Conservation (phyloP, 2,329 filamentous ascomycete genomes). For the Pyrenophora seminiperda region DNA sequence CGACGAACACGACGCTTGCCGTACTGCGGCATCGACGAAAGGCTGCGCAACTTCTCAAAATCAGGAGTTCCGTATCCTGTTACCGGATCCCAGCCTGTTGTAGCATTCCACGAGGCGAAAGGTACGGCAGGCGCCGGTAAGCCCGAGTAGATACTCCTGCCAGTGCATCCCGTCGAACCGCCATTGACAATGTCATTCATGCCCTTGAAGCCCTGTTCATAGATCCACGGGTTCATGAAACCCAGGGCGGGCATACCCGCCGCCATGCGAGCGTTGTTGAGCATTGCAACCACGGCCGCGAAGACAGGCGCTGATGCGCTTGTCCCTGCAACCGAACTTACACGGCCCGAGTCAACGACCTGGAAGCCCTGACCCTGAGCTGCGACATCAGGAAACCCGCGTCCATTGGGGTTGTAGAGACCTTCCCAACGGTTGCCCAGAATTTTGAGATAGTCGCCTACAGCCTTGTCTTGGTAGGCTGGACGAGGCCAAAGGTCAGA, state of each 20-base stretch:
- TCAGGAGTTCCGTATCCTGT: conserved; percentile 52
- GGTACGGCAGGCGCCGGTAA: conserved; percentile 49
- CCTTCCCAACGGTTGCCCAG: conserved; percentile 49
- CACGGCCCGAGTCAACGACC: conserved; percentile 42
- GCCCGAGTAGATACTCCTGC: conserved; percentile 46
- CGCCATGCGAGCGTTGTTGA: conserved; percentile 48
- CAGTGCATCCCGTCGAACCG: conserved; percentile 54
- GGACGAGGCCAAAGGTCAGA: conserved; percentile 52
- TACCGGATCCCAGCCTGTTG: conserved; percentile 57
- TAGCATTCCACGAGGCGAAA: conserved; percentile 58
- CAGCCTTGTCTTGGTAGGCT: conserved; percentile 50
- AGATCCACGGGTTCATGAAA: conserved; percentile 51
- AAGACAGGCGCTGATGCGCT: conserved; percentile 49
- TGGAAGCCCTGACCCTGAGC: conserved; percentile 46
- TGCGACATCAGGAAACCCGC: conserved; percentile 54
- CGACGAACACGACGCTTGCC: conserved; percentile 20
- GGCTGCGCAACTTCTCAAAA: conserved; percentile 41
- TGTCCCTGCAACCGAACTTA: conserved; percentile 45
- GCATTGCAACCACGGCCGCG: conserved; percentile 44
- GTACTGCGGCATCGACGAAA: conserved; percentile 26
- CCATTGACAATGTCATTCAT: conserved; percentile 58
- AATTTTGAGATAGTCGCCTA: conserved; percentile 47
- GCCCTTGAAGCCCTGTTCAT: conserved; percentile 50
- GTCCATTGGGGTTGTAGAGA: conserved; percentile 51
- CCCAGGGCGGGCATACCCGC: conserved; percentile 44